Base-by-base conservation (phyloP, 305 asterid species). In the Nicotiana rustica region DNA sequence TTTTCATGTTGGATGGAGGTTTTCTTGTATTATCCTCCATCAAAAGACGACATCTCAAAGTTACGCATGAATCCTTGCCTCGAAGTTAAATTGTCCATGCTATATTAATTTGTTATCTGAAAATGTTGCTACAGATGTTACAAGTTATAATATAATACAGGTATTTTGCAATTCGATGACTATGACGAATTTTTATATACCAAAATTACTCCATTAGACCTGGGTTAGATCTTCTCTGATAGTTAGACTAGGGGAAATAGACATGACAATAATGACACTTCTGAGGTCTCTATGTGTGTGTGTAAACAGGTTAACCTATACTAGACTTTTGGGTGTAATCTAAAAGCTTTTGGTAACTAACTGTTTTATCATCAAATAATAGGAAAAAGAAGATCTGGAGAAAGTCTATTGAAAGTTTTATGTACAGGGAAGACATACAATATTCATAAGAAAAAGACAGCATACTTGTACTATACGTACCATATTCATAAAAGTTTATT, bases 201-300 rank as follows among this genome's bases (percentile, higher is more conserved):
- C 49, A 47, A 71, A 71, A 17, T 47, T 71, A 47, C 61, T 71
- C 38, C 79, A 3, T 67, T 71, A 71, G 38, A 8, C 61, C 61
- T 71, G 41, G 60, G 79, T 71, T 71, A 13, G 79, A 60, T 47
- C 62, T 71, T 71, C 61, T 35, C 79, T 47, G 79, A 71, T 71
- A 36, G 21, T 71, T 71, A 21, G 21, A 47, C 62, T 71, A 71
- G 21, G 78, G 79, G 62, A 71, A 47, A 44, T 19, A 5, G 36
- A 19, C 36, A 44, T 71, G 78, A 13, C 79, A 71, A n/a, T 70
- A 41, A 13, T 47, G 38, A 71, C 56, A 21, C 19, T 71, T 44
- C 19, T 44, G 60, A 12, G 60, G 78, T 12, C 55, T 67, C 2
- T 38, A 3, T 70, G 18, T 44, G 78, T 69, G 52, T 44, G 10